Percentiles rank a stretch among this genome's conserved stretches.
Evolutionary conservation across 306 rosid genomes (phyloP).

Genomic region (Malus fusca): DNA sequence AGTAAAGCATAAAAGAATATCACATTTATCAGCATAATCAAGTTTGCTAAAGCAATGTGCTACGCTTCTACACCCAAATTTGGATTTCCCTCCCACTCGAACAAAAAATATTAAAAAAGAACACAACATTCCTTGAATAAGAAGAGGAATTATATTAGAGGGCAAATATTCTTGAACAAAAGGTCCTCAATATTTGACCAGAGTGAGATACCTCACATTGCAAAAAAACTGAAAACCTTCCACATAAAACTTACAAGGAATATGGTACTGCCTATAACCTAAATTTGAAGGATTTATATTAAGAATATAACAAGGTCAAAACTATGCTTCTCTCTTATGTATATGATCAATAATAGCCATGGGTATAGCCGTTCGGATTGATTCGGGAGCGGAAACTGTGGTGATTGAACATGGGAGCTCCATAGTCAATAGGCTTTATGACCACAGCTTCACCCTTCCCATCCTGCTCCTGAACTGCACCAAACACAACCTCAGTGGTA

Average conservation of each 20-base stretch:
- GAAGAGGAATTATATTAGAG: neutral
- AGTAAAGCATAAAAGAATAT: neutral
- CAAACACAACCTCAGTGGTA: slow-evolving; percentile 67
- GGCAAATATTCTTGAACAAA: neutral
- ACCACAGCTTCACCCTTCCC: slow-evolving; percentile 32
- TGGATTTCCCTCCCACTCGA: too few species aligned
- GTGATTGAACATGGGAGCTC: slow-evolving; percentile 41
- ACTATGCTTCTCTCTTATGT: slow-evolving; percentile 30
- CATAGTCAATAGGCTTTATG: slow-evolving; percentile 62
- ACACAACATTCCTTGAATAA: neutral
- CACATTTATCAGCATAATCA: neutral
- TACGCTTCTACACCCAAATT: too few species aligned
- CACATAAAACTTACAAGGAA: slow-evolving; percentile 6
- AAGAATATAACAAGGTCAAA: slow-evolving; percentile 24
- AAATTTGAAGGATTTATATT: slow-evolving; percentile 1
- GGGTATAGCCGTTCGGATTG: slow-evolving; percentile 36
- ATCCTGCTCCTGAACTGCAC: slow-evolving; percentile 79
- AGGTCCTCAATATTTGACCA: slow-evolving; percentile 1
- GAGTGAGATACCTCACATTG: neutral
- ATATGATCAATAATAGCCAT: slow-evolving; percentile 42
- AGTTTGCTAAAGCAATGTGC: too few species aligned
- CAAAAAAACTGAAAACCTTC: neutral
- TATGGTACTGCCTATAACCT: slow-evolving; percentile 23
- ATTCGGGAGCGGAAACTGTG: slow-evolving; percentile 41
- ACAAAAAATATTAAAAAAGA: neutral